Evolutionary conservation across 108 stramenopile genomes (phyloP).

Genomic region (Fragilariopsis cylindrus): DNA sequence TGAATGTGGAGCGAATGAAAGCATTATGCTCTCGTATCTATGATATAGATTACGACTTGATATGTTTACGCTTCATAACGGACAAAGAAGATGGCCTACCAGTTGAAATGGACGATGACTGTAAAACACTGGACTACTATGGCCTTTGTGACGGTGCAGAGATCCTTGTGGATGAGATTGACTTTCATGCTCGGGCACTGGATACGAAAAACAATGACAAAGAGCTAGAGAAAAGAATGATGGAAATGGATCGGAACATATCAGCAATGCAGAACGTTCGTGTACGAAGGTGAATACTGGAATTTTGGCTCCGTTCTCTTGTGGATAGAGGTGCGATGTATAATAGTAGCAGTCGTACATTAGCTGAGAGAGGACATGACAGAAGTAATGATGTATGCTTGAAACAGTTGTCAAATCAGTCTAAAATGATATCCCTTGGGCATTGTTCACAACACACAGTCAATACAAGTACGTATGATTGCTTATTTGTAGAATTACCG

Average conservation of each 20-base stretch:
- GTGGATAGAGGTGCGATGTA: no score
- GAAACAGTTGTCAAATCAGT: no score
- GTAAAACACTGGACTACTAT: conserved; percentile 72
- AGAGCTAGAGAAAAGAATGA: conserved; percentile 1
- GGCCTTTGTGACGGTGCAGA: conserved; percentile 86
- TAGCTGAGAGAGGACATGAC: no score
- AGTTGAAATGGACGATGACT: conserved; percentile 72
- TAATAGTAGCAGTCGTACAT: no score
- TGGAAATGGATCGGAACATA: conserved; percentile 2
- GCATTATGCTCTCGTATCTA: conserved; percentile 76
- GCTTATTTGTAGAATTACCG: no score
- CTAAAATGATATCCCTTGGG: no score
- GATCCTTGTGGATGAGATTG: conserved; percentile 85
- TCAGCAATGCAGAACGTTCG: not conserved
- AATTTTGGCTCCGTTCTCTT: no score
- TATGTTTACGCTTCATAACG: conserved; percentile 65
- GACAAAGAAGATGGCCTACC: conserved; percentile 65
- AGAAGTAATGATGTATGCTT: no score
- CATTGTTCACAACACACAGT: no score
- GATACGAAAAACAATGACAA: not conserved
- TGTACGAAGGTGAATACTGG: no score
- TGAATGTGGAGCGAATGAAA: conserved; percentile 80
- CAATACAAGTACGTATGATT: no score
- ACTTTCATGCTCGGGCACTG: conserved; percentile 15
- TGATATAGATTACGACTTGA: conserved; percentile 70